Evolutionary conservation across 805 yeast species (phyloP).

Genomic region (Diddensiella santjacobensis): DNA sequence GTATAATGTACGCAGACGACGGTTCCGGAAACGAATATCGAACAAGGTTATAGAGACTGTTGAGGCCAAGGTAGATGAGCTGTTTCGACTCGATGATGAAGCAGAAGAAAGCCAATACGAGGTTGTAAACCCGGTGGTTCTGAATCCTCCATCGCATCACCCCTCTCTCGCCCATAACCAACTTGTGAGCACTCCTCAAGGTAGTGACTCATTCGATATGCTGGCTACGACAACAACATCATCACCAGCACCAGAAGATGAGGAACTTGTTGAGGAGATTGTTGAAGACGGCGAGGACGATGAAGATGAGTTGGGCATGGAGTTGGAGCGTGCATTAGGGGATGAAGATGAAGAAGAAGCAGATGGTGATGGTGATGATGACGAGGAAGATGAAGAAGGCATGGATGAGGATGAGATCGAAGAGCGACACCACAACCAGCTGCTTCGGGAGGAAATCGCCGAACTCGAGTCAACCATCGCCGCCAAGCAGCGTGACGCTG

Average conservation of each 20-base stretch:
- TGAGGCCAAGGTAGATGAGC: conserved; percentile 73
- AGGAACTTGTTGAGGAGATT: conserved; percentile 26
- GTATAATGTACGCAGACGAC: conserved; percentile 60
- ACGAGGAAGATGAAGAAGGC: conserved; percentile 47
- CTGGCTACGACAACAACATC: conserved; percentile 27
- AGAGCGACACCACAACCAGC: conserved; percentile 59
- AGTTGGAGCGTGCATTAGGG: conserved; percentile 33
- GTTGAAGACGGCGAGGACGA: conserved; percentile 35
- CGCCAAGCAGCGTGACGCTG: conserved; percentile 68
- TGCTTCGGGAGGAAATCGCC: conserved; percentile 76
- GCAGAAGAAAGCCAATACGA: conserved; percentile 81
- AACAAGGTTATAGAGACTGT: conserved; percentile 70
- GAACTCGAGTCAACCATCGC: conserved; percentile 77
- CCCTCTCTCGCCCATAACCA: conserved; percentile 3
- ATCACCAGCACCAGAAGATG: conserved; percentile 32
- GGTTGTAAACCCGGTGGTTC: conserved; percentile 43
- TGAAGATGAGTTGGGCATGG: conserved; percentile 24
- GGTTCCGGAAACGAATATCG: conserved; percentile 68
- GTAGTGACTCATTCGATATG: conserved; percentile 16
- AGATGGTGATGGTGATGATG: conserved; percentile 49
- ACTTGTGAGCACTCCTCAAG: conserved; percentile 11
- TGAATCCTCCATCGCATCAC: conserved; percentile 2
- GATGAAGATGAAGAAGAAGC: conserved; percentile 52
- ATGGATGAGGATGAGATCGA: conserved; percentile 52
- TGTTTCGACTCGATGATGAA: conserved; percentile 70